Evolutionary conservation across 768 basidiomycete genomes (phyloP), one percentile per base, ranked within the genome.

Genomic region (Russula dissimulans): DNA sequence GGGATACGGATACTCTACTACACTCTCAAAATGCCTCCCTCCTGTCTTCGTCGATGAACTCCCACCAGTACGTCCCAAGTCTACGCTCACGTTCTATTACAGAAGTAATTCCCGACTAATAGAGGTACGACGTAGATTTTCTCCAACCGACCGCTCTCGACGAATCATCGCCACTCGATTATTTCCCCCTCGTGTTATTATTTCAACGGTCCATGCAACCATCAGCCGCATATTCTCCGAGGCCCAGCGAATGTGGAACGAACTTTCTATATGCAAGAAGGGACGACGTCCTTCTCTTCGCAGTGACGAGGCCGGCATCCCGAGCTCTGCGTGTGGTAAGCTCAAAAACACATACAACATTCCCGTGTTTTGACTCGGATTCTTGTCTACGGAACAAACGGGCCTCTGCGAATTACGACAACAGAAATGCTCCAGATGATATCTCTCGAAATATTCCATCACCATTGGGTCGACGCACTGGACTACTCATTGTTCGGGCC

Each of bases 191-290:
- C 47, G 39, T 31, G 17, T 18, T 11, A 38, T 56, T 5, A 15
- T 56, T 48, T 38, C 42, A 14, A 38, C 46, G 14, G 42, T 61
- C 60, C 36, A 61, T 49, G 60, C 60, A 7, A 56, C 54, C 3
- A 17, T 61, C 14, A 31, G 48, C 43, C 22, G 29, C 54, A 11
- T 44, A 31, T 56, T 61, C n/a, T 50, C 14, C 48, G 56, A 45
- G 42, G 47, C 48, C 4, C 26, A 55, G 26, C 47, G 54, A 29
- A 45, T 61, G 60, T 49, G 48, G 54, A 43, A 51, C 8, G 59
- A 18, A 12, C 9, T 43, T 44, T 14, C 32, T 14, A 38, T 43
- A 32, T 7, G 39, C 26, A 42, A 8, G 41, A 49, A 32, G 41
- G 15, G n/a, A 38, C 36, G 47, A 43, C 53, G 31, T 15, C 18